A percentile compares a stretch with the other conserved stretches of the same genome.
Evolutionary conservation across 352 stramenopile species (phyloP).

Genomic region (Blastocystis sp.): DNA sequence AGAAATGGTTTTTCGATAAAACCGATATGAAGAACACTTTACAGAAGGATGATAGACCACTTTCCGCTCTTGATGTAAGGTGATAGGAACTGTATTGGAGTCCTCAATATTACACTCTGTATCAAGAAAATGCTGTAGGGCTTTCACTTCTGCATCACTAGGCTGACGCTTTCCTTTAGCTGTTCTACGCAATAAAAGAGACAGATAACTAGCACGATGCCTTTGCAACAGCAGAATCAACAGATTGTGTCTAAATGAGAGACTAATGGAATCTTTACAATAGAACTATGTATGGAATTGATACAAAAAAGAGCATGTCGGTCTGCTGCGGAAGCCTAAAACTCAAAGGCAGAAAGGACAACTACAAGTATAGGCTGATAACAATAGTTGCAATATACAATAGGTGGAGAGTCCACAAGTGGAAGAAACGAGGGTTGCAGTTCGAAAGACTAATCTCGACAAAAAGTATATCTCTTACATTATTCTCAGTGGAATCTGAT

Average conservation of each 20-base stretch:
- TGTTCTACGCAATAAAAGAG: too few relatives aligned
- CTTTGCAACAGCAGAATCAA: background rate
- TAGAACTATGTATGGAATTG: background rate
- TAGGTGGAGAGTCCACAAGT: background rate
- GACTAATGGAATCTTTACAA: background rate
- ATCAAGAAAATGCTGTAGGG: too few relatives aligned
- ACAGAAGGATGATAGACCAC: too few relatives aligned
- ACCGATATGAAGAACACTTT: too few relatives aligned
- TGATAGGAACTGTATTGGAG: too few relatives aligned
- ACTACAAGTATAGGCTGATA: conserved; percentile 1
- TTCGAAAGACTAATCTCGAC: background rate
- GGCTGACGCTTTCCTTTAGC: too few relatives aligned
- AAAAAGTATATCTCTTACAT: too few relatives aligned
- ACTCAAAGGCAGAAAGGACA: background rate
- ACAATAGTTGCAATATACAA: conserved; percentile 38
- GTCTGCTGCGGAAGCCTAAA: background rate
- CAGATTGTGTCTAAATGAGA: background rate
- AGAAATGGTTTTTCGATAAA: too few relatives aligned
- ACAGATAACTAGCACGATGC: background rate
- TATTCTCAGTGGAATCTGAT: too few relatives aligned
- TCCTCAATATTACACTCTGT: too few relatives aligned
- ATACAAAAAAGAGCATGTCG: background rate
- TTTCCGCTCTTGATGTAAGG: too few relatives aligned
- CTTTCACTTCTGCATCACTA: too few relatives aligned
- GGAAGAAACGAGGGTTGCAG: background rate